Conservation (phyloP, 768 basidiomycete genomes). For the Boletus sp. region DNA sequence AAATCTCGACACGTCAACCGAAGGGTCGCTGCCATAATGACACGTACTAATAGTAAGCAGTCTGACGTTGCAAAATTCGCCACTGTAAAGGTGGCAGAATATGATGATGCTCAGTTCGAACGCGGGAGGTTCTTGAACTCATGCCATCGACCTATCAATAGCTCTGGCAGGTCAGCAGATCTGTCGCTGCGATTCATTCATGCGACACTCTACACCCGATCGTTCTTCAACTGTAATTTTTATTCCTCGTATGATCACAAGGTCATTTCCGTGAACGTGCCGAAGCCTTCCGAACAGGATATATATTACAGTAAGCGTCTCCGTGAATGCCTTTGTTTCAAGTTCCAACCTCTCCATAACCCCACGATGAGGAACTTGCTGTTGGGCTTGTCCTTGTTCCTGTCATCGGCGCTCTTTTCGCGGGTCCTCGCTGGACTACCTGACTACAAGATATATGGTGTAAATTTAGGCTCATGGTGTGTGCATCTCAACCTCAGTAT, state of each 20-base stretch:
- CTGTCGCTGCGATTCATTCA: not conserved
- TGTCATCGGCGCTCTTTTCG: conserved; percentile 17
- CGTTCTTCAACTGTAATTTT: not conserved
- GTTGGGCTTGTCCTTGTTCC: conserved; percentile 11
- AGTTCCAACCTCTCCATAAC: not conserved
- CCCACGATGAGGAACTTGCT: conserved; percentile 22
- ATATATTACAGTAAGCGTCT: conserved; percentile 10
- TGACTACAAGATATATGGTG: conserved; percentile 58
- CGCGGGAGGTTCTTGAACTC: not conserved
- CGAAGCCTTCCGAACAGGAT: not conserved
- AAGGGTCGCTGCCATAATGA: not conserved
- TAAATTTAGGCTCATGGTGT: conserved; percentile 68
- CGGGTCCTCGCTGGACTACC: conserved; percentile 22
- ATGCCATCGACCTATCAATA: not conserved
- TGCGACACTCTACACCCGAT: not conserved
- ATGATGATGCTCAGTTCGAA: not conserved
- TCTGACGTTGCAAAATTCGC: not conserved
- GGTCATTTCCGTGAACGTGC: not conserved
- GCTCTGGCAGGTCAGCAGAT: conserved; percentile 5
- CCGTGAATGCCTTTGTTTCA: not conserved
- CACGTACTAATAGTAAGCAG: no score
- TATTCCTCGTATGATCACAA: not conserved
- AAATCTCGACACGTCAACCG: not conserved
- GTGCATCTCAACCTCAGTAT: conserved; percentile 8
- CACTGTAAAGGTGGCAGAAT: not conserved